Percentiles rank a stretch among this genome's conserved stretches.
These are phyloP conservation scores for Venturia nashicola DNA, from an alignment of 2,329 filamentous ascomycete species.

Conservation along the genomic window DNA sequence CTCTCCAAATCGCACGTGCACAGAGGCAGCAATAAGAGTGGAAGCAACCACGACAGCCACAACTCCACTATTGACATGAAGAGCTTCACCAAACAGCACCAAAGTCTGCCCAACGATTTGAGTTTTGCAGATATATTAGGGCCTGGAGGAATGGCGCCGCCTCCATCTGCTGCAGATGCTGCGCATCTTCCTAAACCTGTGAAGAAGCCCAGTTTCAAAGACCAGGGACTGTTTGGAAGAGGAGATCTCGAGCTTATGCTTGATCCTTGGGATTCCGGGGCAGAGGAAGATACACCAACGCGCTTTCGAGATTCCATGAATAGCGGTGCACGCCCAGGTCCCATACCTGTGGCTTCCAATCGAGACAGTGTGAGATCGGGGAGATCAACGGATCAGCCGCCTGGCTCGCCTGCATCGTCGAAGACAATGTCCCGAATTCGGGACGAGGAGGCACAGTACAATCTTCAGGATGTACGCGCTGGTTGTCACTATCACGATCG, in stretches of 20 bases:
- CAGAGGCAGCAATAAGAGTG: conserved; percentile 1
- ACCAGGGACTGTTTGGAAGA: conserved; percentile 9
- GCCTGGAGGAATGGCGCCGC: neutral
- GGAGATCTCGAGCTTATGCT: conserved; percentile 6
- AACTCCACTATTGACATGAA: conserved; percentile 9
- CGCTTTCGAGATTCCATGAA: neutral
- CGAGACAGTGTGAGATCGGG: neutral
- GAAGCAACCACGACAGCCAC: conserved; percentile 1
- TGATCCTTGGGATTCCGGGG: conserved; percentile 6
- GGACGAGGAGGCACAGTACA: conserved; percentile 10
- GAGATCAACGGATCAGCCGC: neutral
- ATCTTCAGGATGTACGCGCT: conserved; percentile 1
- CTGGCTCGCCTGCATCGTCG: neutral
- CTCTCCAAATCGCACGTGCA: neutral
- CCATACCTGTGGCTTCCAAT: neutral
- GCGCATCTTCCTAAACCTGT: neutral
- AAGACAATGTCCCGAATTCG: neutral
- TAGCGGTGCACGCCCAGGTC: neutral
- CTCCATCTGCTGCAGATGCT: neutral
- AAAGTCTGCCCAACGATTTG: neutral
- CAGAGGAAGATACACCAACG: neutral
- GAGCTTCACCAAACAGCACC: neutral
- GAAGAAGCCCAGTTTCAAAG: conserved; percentile 8
- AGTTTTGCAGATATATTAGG: neutral
- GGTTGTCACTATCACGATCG: conserved; percentile 4